Percentiles rank a stretch among this genome's conserved stretches.
Evolutionary conservation across 2,329 filamentous ascomycete genomes (phyloP).

Genomic region (Microcyclospora pomicola): DNA sequence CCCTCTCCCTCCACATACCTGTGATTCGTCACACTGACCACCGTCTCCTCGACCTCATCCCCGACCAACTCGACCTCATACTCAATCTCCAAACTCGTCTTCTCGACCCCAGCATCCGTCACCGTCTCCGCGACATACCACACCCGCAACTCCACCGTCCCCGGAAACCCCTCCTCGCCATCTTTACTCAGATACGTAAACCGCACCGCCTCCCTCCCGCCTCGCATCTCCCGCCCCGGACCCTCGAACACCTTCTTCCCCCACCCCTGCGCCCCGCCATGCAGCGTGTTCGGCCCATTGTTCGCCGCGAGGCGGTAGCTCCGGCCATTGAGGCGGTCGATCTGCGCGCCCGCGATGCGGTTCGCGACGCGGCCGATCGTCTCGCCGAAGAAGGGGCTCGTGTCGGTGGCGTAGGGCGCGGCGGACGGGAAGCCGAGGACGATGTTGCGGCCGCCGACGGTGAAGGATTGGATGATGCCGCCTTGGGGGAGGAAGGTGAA

Average conservation of each 20-base stretch:
- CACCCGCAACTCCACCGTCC: slow-evolving; percentile 62
- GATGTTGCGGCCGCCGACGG: slow-evolving; percentile 66
- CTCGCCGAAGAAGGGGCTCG: slow-evolving; percentile 74
- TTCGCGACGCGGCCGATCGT: slow-evolving; percentile 81
- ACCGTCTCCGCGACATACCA: slow-evolving; percentile 67
- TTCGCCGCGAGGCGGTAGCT: slow-evolving; percentile 60
- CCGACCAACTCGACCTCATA: slow-evolving; percentile 72
- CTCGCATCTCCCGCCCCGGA: slow-evolving; percentile 43
- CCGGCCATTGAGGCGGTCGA: slow-evolving; percentile 58
- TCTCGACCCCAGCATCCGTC: slow-evolving; percentile 44
- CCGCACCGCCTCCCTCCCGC: slow-evolving; percentile 31
- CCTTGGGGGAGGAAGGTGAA: slow-evolving; percentile 60
- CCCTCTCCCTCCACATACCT: slow-evolving; percentile 39
- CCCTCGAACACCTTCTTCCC: slow-evolving; percentile 66
- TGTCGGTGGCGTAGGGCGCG: slow-evolving; percentile 61
- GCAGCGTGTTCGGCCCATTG: slow-evolving; percentile 56
- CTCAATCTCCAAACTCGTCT: slow-evolving; percentile 66
- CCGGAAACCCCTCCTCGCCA: slow-evolving; percentile 82
- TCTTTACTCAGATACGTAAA: slow-evolving; percentile 52
- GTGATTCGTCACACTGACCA: slow-evolving; percentile 90
- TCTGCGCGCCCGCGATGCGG: slow-evolving; percentile 57
- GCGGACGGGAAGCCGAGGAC: slow-evolving; percentile 72
- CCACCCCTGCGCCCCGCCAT: slow-evolving; percentile 53
- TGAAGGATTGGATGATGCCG: slow-evolving; percentile 69
- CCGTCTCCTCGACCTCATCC: slow-evolving; percentile 70